Evolutionary conservation across 345 rosid species (phyloP).

Genomic region (Salix exigua): DNA sequence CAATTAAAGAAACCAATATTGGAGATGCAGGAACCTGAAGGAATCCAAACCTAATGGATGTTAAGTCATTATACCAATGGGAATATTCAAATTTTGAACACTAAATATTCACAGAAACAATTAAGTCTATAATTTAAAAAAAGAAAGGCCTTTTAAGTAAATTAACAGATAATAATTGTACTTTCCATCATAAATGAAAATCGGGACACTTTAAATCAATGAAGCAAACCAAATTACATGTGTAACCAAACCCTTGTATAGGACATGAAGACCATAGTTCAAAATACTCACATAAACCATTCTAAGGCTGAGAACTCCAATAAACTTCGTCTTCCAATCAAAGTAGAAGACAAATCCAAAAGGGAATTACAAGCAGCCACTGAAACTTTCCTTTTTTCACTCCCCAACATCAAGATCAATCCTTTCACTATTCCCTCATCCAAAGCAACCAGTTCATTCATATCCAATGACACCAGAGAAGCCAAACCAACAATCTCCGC

Average conservation of each 20-base stretch:
- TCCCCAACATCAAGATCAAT: constrained; percentile 27
- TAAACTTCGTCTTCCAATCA: constrained; percentile 35
- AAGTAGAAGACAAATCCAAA: constrained; percentile 49
- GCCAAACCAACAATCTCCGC: constrained; percentile 43
- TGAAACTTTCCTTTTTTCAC: constrained; percentile 20
- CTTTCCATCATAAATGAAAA: neutral
- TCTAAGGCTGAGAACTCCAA: constrained; percentile 40
- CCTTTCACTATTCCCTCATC: constrained; percentile 37
- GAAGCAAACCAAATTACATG: neutral
- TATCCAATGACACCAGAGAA: constrained; percentile 36
- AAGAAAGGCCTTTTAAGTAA: neutral
- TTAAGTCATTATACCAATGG: constrained; percentile 16
- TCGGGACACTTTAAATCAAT: neutral
- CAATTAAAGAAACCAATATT: constrained; percentile 16
- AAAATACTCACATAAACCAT: constrained; percentile 41
- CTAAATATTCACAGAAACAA: neutral
- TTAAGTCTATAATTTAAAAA: neutral
- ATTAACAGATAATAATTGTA: neutral
- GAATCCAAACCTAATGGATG: constrained; percentile 33
- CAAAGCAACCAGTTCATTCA: constrained; percentile 36
- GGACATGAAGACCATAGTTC: neutral
- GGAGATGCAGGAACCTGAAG: constrained; percentile 40
- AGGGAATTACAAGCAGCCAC: constrained; percentile 42
- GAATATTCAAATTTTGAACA: neutral
- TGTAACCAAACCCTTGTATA: neutral